Evolutionary conservation across 192 early-diverging fungal genomes (phyloP).

Genomic region (Linnemannia exigua): DNA sequence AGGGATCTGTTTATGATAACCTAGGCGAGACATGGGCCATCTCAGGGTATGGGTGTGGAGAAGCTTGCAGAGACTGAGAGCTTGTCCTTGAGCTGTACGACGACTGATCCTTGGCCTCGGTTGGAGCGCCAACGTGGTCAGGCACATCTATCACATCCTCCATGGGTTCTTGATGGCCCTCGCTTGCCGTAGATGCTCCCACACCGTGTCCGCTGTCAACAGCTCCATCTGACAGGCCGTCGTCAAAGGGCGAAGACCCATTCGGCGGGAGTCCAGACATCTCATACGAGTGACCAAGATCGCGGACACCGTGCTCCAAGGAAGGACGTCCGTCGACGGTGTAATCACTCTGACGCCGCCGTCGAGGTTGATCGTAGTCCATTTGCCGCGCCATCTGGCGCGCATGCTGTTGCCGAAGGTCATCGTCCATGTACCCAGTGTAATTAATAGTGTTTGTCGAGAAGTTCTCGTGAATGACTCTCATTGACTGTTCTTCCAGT

Average conservation of each 20-base stretch:
- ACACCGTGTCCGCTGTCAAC: conserved; percentile 47
- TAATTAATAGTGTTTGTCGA: conserved; percentile 26
- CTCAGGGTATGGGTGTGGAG: conserved; percentile 20
- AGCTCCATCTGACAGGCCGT: conserved; percentile 10
- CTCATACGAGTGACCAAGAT: background rate
- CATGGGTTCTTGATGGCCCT: background rate
- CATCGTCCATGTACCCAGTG: conserved; percentile 51
- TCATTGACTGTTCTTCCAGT: conserved; percentile 40
- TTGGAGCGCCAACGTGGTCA: background rate
- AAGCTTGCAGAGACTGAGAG: conserved; percentile 1
- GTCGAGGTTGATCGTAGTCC: conserved; percentile 32
- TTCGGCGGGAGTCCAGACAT: background rate
- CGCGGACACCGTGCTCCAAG: conserved; percentile 1
- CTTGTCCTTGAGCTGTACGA: background rate
- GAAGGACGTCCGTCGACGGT: background rate
- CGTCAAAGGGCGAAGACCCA: background rate
- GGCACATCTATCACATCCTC: conserved; percentile 9
- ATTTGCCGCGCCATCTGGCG: conserved; percentile 33
- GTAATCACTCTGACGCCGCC: conserved; percentile 22
- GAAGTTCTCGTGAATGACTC: conserved; percentile 43
- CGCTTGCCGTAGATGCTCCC: background rate
- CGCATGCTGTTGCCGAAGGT: conserved; percentile 46
- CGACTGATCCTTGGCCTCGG: conserved; percentile 9
- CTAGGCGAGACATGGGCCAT: conserved; percentile 22
- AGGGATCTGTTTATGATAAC: background rate